Evolutionary conservation across 2,329 filamentous ascomycete species (phyloP).

Genomic region (Penicillium aurantiogriseum): DNA sequence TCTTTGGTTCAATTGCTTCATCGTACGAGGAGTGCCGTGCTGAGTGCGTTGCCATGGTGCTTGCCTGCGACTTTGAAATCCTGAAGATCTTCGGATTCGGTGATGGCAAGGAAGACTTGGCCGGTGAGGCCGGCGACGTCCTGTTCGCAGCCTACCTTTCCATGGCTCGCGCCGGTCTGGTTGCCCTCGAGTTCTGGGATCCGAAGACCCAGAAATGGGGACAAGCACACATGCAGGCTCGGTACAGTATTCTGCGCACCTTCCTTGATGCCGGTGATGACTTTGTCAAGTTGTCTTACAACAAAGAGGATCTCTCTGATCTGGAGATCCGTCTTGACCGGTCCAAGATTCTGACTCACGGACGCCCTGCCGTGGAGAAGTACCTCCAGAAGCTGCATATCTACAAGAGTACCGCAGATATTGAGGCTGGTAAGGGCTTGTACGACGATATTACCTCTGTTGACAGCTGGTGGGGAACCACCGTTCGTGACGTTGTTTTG

Average conservation of each 20-base stretch:
- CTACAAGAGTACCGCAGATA: slow-evolving; percentile 87
- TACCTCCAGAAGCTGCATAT: slow-evolving; percentile 91
- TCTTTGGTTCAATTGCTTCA: slow-evolving; percentile 83
- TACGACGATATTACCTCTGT: slow-evolving; percentile 84
- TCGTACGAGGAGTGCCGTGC: slow-evolving; percentile 94
- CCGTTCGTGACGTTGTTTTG: slow-evolving; percentile 66
- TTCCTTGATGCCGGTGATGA: slow-evolving; percentile 83
- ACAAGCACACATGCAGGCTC: slow-evolving; percentile 86
- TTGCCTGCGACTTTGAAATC: slow-evolving; percentile 84
- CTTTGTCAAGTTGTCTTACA: slow-evolving; percentile 79
- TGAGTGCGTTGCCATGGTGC: slow-evolving; percentile 88
- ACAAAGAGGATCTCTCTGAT: slow-evolving; percentile 72
- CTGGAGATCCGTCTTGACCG: slow-evolving; percentile 80
- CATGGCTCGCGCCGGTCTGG: slow-evolving; percentile 91
- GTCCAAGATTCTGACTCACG: slow-evolving; percentile 78
- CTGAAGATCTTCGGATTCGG: slow-evolving; percentile 91
- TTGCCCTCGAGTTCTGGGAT: slow-evolving; percentile 91
- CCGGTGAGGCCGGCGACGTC: slow-evolving; percentile 77
- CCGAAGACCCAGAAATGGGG: slow-evolving; percentile 89
- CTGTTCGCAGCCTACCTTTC: slow-evolving; percentile 84
- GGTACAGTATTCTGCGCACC: slow-evolving; percentile 74
- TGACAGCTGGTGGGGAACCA: slow-evolving; percentile 78
- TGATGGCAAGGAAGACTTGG: slow-evolving; percentile 69
- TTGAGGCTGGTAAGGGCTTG: slow-evolving; percentile 71
- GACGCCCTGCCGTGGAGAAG: slow-evolving; percentile 76